Conservation (phyloP, 2,329 filamentous ascomycete genomes). For the Aspergillus tamarii region DNA sequence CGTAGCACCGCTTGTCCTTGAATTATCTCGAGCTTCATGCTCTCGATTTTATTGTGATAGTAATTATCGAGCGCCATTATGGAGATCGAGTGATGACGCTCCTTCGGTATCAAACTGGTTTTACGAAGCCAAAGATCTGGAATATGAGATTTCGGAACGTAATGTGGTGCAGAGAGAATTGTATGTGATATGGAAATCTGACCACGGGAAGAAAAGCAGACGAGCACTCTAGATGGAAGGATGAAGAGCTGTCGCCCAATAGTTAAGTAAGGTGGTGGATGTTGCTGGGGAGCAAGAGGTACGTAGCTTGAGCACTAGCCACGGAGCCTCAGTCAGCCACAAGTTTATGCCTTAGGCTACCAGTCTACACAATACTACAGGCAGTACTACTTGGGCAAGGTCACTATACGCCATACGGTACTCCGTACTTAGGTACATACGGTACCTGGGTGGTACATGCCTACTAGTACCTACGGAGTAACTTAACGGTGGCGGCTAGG, state of each 20-base stretch:
- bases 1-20: constrained; percentile 95
- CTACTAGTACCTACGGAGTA: no score
- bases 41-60: constrained; percentile 99
- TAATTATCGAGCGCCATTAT: constrained; percentile 98
- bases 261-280: background rate
- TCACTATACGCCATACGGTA: no score
- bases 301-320: constrained; percentile 4
- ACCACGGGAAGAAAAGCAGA: background rate
- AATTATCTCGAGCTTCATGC: constrained; percentile 99
- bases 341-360: background rate
- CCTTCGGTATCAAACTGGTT: constrained; percentile 17
- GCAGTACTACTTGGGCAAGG: background rate
- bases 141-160: background rate
- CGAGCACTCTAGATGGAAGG: background rate
- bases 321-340: constrained; percentile 2
- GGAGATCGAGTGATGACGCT: constrained; percentile 41
- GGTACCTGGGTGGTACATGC: no score
- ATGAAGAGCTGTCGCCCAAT: constrained; percentile 7
- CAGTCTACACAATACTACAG: background rate
- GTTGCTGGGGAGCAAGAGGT: constrained; percentile 4
- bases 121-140: background rate
- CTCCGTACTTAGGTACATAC: no score
- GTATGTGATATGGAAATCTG: background rate
- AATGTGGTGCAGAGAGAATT: background rate
- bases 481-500: background rate